Evolutionary conservation across 1,284 basidiomycete species (phyloP), one percentile per base, ranked within the genome.

Genomic region (Psilocybe mexicana): DNA sequence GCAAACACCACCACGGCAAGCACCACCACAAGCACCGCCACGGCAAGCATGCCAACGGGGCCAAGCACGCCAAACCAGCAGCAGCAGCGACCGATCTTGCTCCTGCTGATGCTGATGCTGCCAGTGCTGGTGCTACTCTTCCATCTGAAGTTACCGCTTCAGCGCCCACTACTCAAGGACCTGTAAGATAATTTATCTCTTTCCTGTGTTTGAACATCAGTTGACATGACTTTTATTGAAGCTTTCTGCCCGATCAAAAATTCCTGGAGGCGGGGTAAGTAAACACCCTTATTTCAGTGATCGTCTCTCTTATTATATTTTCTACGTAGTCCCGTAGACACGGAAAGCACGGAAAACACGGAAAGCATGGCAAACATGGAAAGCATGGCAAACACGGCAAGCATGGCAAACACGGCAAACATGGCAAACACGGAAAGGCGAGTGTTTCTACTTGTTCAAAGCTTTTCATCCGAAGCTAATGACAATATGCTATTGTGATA

Each of bases 21-120:
- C 50, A 48, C n/a, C 57, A 43, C n/a, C 53, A 59, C 38, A 38
- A 42, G 12, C 53, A 46, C 45, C 54, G 50, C 35, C 30, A 44
- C 14, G 38, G 23, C 43, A 50, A 54, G 52, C 55, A 51, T 25
- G 44, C 52, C 42, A 26, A 49, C 46, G 46, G 33, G 44, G 8
- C 18, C 18, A 36, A 53, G 26, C 44, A 56, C 33, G 26, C 25
- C n/a, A 43, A 53, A 28, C 18, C 18, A 18, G 43, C 38, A 35
- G 24, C 3, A 10, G 44, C 38, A 26, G 10, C 47, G 2, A 30
- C 55, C 35, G 11, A 55, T 44, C 36, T 55, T 14, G 51, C 54
- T 55, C 43, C 47, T 44, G 50, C 38, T 18, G 43, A 54, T 33
- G 48, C 48, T 23, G 46, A 24, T 46, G 47, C 12, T 7, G n/a